Base-by-base conservation (phyloP, 208 protist genomes). In the Leishmania guyanensis region DNA sequence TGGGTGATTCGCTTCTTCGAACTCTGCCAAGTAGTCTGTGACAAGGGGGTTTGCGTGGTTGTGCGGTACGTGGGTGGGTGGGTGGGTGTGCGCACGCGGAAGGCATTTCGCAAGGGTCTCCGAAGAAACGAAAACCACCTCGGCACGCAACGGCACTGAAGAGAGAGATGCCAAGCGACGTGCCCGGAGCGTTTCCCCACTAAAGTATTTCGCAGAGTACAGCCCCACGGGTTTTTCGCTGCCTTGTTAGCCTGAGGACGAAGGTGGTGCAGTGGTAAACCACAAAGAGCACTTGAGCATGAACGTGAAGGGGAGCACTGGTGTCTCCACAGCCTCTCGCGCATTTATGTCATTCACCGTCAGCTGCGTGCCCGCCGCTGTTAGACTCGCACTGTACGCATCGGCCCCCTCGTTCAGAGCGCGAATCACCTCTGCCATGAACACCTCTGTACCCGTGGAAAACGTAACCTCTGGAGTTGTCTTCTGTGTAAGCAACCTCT, bases 221-320 rank as follows among this genome's bases (percentile, higher is more conserved):
- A 29, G 8, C 46, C 0, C 43, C 17, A 14, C 0, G 39, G n/a
- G 5, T 22, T 12, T 51, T 29, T 51, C 39, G 2, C 4, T 66
- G 6, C 2, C 54, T 68, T 4, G 36, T 39, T 65, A 77, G 14
- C 12, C 20, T 3, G 22, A 60, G 26, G 36, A 48, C 46, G 71
- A 70, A 29, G 8, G 51, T 6, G 73, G 73, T 0, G 78, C 22
- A 20, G 82, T 72, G n/a, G 77, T 85, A 54, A 96, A 98, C 94
- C 94, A 98, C 33, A 98, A 60, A 70, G 93, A 98, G 81, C 89
- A 90, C 79, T 98, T 98, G 1, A 98, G 85, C 93, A 98, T 96
- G 85, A 96, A 98, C 36, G 94, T 96, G 82, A 95, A 98, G 14
- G 94, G 94, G 5, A 98, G 51, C 43, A 98, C 94, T 1, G 94